phyloP scores from a whole-genome alignment of 768 basidiomycete species.

The Leccinum fibrillosum region DNA sequence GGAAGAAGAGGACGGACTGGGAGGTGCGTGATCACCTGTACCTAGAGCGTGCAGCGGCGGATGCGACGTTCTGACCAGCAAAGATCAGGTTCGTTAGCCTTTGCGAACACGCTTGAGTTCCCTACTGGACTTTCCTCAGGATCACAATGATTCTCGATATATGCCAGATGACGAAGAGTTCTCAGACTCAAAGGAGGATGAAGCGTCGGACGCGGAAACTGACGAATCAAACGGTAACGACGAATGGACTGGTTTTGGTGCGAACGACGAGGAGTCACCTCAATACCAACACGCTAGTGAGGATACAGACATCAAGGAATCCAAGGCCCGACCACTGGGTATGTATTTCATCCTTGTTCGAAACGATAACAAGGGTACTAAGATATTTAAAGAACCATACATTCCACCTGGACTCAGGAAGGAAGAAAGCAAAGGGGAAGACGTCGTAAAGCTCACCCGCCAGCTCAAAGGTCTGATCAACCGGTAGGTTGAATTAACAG shows the following conservation, averaged over 20 bases:
- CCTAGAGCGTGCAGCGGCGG: not conserved
- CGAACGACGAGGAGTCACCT: not conserved
- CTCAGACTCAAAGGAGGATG: slow-evolving; percentile 8
- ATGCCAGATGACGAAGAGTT: not conserved
- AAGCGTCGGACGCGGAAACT: slow-evolving; percentile 13
- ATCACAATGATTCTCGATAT: not conserved
- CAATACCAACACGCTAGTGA: not conserved
- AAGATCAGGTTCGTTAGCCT: slow-evolving; percentile 50
- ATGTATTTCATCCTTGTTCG: slow-evolving; percentile 4
- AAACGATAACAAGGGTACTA: not conserved
- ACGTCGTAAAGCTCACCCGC: slow-evolving; percentile 55
- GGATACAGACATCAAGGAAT: not conserved
- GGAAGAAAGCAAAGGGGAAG: slow-evolving; percentile 36
- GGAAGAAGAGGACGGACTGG: slow-evolving; percentile 75
- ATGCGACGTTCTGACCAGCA: not conserved
- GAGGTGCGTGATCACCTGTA: slow-evolving; percentile 49
- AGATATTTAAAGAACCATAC: slow-evolving; percentile 47
- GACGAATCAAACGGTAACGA: slow-evolving; percentile 25
- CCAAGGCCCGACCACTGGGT: slow-evolving; percentile 9
- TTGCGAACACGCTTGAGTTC: slow-evolving; percentile 34
- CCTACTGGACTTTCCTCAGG: not conserved
- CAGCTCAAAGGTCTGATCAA: slow-evolving; percentile 89
- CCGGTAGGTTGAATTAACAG: slow-evolving; percentile 44
- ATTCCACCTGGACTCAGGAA: slow-evolving; percentile 80
- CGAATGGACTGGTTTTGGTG: slow-evolving; percentile 39